Percentiles rank a stretch among this genome's conserved stretches.
Conservation (phyloP, 495 filamentous ascomycete species). For the Penicillium lividum region DNA sequence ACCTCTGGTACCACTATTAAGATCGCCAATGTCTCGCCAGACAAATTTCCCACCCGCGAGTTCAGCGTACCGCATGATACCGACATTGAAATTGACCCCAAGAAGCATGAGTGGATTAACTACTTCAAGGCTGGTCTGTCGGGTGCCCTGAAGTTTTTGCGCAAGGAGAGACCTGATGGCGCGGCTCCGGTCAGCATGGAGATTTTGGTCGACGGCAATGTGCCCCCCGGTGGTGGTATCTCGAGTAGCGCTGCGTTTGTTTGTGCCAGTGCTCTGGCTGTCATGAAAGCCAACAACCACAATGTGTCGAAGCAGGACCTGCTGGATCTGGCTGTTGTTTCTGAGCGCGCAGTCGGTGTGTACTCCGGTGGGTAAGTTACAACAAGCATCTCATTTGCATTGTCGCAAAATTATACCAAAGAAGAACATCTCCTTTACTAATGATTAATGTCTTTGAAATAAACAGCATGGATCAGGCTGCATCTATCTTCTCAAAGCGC, state of each 20-base stretch:
- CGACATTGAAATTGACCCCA: constrained; percentile 78
- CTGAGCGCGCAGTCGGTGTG: constrained; percentile 90
- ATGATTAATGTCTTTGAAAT: not conserved
- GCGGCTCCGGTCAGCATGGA: constrained; percentile 78
- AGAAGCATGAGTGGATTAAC: constrained; percentile 91
- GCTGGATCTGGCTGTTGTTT: constrained; percentile 88
- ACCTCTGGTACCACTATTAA: constrained; percentile 52
- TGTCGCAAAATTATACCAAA: not conserved
- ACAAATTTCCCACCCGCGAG: constrained; percentile 73
- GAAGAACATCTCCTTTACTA: not conserved
- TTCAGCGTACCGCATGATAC: constrained; percentile 69
- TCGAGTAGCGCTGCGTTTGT: constrained; percentile 95
- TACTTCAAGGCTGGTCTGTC: constrained; percentile 93
- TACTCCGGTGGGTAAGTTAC: constrained; percentile 83
- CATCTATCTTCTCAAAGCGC: constrained; percentile 84
- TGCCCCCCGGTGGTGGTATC: constrained; percentile 87
- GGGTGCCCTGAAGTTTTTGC: constrained; percentile 77
- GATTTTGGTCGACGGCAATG: constrained; percentile 85
- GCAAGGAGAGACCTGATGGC: constrained; percentile 57
- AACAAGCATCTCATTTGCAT: not conserved
- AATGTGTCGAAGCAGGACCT: constrained; percentile 85
- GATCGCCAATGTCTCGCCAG: constrained; percentile 75
- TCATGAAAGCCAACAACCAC: constrained; percentile 84
- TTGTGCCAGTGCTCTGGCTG: constrained; percentile 84
- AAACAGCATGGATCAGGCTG: constrained; percentile 88